Evolutionary conservation across 768 basidiomycete genomes (phyloP), one percentile per base, ranked within the genome.

Genomic region (Sarcodon aspratus): DNA sequence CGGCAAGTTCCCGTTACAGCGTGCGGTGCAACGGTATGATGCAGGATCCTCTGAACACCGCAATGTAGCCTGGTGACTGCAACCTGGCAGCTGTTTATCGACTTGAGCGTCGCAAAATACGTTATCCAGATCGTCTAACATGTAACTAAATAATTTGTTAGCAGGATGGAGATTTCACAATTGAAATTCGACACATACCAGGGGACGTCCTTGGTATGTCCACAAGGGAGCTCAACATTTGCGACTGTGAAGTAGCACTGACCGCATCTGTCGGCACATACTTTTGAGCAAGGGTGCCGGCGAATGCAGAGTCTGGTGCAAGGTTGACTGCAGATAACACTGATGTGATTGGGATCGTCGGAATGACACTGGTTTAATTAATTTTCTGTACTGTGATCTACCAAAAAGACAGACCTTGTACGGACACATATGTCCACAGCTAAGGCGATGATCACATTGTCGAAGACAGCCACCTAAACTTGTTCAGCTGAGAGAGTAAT

Each of bases 341-440:
- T 58, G 12, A 71, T 42, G 50, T 84, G 82, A 10, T 73, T 67
- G 1, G 72, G 70, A 49, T 80, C 75, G 44, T 81, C 82, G 0
- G 73, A 68, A 51, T 84, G 80, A 49, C 82, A 83, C 76, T 83
- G 50, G 7, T 31, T 42, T 9, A 35, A 17, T 9, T n/a, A 21
- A 48, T 36, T 33, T 21, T 21, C 13, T 27, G 12, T 21, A 7
- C 4, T 15, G 1, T 10, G 34, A 6, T 27, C 40, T 8, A 12
- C 9, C 2, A 33, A 32, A 11, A n/a, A 9, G 1, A 48, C 61
- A 36, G 59, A 80, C 80, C 62, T 77, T 76, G 51, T 70, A 80
- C 0, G 78, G 76, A 55, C 83, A 85, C 3, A 69, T 61, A 56
- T 85, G 83, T 2, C 83, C 83, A 54, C 83, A 85, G 17, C 63